These are phyloP conservation scores for Bryoerythrophyllum caledonicum DNA, from an alignment of 225 moss, liverwort and hornwort species.

Conservation along the genomic window DNA sequence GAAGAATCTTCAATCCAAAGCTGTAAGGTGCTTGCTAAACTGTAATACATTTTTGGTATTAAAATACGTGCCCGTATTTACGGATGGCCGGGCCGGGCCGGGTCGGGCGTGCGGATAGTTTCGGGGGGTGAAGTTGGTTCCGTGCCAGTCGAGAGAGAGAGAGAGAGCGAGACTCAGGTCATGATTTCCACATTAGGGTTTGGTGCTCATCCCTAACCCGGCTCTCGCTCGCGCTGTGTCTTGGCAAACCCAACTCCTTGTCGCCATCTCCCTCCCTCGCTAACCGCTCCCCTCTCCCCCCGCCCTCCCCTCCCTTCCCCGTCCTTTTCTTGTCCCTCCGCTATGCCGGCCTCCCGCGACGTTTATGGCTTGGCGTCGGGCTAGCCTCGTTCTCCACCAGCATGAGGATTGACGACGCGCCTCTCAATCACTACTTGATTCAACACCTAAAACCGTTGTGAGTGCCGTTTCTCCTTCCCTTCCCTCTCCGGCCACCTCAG, in stretches of 20 bases:
- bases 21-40: no score
- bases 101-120: neutral
- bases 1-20: no score
- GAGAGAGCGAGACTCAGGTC: neutral
- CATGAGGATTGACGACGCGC: constrained; percentile 98
- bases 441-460: constrained; percentile 82
- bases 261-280: neutral
- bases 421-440: constrained; percentile 83
- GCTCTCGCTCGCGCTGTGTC: constrained; percentile 23
- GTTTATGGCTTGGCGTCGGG: constrained; percentile 41
- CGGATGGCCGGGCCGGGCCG: no score
- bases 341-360: constrained; percentile 30
- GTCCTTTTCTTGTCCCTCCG: constrained; percentile 16
- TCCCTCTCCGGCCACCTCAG: constrained; percentile 1
- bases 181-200: constrained; percentile 47
- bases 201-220: constrained; percentile 46
- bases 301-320: neutral
- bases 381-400: constrained; percentile 45
- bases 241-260: constrained; percentile 21
- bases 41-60: no score
- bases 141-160: neutral
- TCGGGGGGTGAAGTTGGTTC: neutral
- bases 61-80: no score
- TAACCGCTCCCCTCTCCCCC: constrained; percentile 12
- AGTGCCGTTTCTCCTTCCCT: constrained; percentile 38